Conservation (phyloP, 2,329 filamentous ascomycete species). For the Ophiostoma sp. region DNA sequence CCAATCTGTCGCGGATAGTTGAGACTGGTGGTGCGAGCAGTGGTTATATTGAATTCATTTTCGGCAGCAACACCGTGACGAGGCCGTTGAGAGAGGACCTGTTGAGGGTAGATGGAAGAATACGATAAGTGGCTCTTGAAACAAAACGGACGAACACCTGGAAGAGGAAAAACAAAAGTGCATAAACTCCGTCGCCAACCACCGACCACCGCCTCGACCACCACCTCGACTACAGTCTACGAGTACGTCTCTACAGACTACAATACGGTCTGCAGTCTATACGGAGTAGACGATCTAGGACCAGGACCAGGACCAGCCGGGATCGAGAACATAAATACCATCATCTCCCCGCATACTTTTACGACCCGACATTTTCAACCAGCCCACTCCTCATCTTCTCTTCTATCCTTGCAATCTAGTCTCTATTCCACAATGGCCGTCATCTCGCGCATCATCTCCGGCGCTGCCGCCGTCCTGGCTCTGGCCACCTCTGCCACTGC, state of each 20-base stretch:
- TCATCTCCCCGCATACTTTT: neutral
- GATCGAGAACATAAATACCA: neutral
- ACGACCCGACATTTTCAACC: neutral
- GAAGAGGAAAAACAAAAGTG: slow-evolving; percentile 8
- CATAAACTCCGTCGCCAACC: neutral
- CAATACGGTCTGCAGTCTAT: neutral
- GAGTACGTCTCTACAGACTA: neutral
- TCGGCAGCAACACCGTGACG: slow-evolving; percentile 5
- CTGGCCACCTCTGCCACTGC: slow-evolving; percentile 12
- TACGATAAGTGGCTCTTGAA: neutral
- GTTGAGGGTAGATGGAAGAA: neutral
- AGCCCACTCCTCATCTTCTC: neutral
- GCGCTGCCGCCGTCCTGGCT: slow-evolving; percentile 15
- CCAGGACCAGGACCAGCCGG: neutral
- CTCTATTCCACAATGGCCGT: slow-evolving; percentile 12
- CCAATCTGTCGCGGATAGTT: neutral
- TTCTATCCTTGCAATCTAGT: neutral
- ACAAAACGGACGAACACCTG: neutral
- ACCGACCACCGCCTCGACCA: too few species aligned
- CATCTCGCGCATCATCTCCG: slow-evolving; percentile 21
- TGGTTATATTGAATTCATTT: neutral
- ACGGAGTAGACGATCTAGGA: neutral
- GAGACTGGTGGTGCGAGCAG: neutral
- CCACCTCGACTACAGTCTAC: too few species aligned
- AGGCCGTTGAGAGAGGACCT: neutral